Evolutionary conservation across 441 rosid genomes (phyloP).

Genomic region (Gossypium aridum): DNA sequence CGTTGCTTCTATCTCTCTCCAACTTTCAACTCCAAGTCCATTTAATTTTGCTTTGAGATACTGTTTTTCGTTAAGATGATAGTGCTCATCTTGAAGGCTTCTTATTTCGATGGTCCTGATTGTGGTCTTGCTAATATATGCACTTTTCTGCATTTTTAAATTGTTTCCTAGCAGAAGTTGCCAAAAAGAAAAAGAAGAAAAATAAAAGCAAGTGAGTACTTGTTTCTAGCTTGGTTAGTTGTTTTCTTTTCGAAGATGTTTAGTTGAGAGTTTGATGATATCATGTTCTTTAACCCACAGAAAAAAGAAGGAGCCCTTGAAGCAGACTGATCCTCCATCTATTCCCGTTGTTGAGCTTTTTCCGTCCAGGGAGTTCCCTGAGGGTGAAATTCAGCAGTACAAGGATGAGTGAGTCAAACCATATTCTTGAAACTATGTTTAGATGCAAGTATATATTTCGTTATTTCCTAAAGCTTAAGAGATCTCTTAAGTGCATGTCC

Average conservation of each 20-base stretch:
- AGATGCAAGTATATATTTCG: background rate
- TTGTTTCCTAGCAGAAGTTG: slow-evolving; percentile 38
- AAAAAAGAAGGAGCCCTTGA: slow-evolving; percentile 72
- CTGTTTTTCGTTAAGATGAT: background rate
- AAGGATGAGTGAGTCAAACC: slow-evolving; percentile 76
- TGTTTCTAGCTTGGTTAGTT: slow-evolving; percentile 11
- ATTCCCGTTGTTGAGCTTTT: slow-evolving; percentile 70
- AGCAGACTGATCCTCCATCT: slow-evolving; percentile 87
- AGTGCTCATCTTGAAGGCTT: background rate
- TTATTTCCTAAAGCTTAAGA: background rate
- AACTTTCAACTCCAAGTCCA: background rate
- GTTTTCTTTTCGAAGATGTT: background rate
- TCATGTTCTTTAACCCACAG: slow-evolving; percentile 26
- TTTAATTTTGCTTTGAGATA: background rate
- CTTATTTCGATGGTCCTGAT: background rate
- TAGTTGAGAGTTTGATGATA: background rate
- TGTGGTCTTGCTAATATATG: slow-evolving; percentile 1
- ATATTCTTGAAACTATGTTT: background rate
- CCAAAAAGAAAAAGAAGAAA: slow-evolving; percentile 94
- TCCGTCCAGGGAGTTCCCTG: slow-evolving; percentile 89
- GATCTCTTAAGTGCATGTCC: background rate
- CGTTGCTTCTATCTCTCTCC: background rate
- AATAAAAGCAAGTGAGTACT: slow-evolving; percentile 83
- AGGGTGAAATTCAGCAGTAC: slow-evolving; percentile 94
- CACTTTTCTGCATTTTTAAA: slow-evolving; percentile 7